A percentile compares a stretch with the other conserved stretches of the same genome.
Conservation (phyloP, 2,329 filamentous ascomycete genomes). For the Alternaria incomplexa region DNA sequence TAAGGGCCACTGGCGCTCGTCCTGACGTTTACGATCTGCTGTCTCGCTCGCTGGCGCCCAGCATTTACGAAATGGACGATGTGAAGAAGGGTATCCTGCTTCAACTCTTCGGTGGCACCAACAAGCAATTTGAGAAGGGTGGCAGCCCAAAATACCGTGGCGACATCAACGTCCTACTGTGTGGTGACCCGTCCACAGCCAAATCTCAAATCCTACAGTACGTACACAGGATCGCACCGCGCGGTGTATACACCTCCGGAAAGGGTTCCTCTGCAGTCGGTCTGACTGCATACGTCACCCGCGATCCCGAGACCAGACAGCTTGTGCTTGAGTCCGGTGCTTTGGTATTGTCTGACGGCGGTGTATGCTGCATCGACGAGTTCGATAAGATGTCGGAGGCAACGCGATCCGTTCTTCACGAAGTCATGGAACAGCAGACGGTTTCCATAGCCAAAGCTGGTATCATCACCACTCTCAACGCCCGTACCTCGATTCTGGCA, state of each 20-base stretch:
- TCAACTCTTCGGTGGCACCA: slow-evolving; percentile 95
- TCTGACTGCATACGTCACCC: slow-evolving; percentile 78
- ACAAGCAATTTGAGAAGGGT: slow-evolving; percentile 97
- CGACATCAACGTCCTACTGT: slow-evolving; percentile 96
- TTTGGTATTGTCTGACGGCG: slow-evolving; percentile 74
- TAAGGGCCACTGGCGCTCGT: slow-evolving; percentile 78
- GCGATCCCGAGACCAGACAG: slow-evolving; percentile 75
- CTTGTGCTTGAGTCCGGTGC: slow-evolving; percentile 78
- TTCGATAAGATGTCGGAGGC: slow-evolving; percentile 82
- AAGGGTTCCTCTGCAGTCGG: slow-evolving; percentile 79
- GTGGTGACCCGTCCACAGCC: slow-evolving; percentile 93
- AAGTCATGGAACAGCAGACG: slow-evolving; percentile 83
- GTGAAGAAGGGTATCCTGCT: slow-evolving; percentile 98
- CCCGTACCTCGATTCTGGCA: slow-evolving; percentile 91
- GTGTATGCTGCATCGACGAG: slow-evolving; percentile 79
- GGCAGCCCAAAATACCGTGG: slow-evolving; percentile 95
- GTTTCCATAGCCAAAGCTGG: slow-evolving; percentile 80
- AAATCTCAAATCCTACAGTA: slow-evolving; percentile 96
- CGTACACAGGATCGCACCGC: slow-evolving; percentile 95
- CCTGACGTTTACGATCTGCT: slow-evolving; percentile 93
- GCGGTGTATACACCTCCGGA: slow-evolving; percentile 78
- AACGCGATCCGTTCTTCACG: slow-evolving; percentile 75
- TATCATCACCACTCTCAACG: slow-evolving; percentile 89
- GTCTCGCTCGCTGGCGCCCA: slow-evolving; percentile 87
- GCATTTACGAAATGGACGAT: slow-evolving; percentile 97